Conservation (phyloP, 306 rosid species). For the Glycine latifolia region DNA sequence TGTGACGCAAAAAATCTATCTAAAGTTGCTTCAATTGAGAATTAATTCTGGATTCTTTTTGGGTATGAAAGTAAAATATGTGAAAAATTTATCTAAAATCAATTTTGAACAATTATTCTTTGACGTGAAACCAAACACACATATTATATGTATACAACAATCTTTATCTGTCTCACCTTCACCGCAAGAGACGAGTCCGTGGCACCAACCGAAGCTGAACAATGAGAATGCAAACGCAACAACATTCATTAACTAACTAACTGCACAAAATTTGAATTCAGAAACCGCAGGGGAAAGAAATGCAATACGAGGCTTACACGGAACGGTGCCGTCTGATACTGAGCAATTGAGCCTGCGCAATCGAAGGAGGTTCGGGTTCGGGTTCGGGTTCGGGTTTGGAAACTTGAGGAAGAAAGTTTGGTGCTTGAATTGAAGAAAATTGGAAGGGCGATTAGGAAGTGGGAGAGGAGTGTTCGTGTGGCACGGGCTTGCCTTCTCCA, state of each 20-base stretch:
- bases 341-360: constrained; percentile 44
- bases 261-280: not conserved
- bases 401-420: not conserved
- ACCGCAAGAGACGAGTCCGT: constrained; percentile 57
- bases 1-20: no score
- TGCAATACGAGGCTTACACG: constrained; percentile 46
- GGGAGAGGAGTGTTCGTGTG: constrained; percentile 21
- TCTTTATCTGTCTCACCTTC: constrained; percentile 72
- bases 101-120: no score
- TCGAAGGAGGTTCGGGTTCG: constrained; percentile 15
- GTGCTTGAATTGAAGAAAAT: constrained; percentile 24
- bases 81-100: no score
- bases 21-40: no score
- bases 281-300: not conserved
- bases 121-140: no score
- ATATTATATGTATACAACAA: not conserved
- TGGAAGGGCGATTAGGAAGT: not conserved
- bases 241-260: not conserved
- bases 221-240: not conserved
- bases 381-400: not conserved
- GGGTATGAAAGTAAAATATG: no score
- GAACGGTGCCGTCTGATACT: constrained; percentile 38
- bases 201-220: constrained; percentile 53
- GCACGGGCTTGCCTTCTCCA: constrained; percentile 21
- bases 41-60: no score